Base-by-base conservation (phyloP, 345 rosid genomes). In the Corchorus capsularis region DNA sequence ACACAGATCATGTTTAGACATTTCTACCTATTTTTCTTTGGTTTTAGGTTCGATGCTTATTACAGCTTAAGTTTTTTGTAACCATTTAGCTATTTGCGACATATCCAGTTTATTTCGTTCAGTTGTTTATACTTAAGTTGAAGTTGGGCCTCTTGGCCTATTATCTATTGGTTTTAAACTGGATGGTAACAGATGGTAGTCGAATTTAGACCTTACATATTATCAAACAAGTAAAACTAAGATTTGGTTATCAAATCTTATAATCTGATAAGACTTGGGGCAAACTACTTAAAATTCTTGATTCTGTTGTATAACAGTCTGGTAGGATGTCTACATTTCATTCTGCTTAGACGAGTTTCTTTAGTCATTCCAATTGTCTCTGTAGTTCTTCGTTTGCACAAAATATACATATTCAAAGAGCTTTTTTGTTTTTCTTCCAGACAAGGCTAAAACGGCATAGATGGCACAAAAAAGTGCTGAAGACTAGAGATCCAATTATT, bases 381-480 rank as follows among this genome's bases (percentile, higher is more conserved):
- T 32, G 20, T 27, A 49, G 49, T 34, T 39, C 10, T 27, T 69
- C 32, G 34, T 52, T 69, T 32, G 47, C 9, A 69, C 32, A 69
- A 52, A 55, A 52, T 50, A 69, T 41, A 39, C 17, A 15, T 4
- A 7, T 45, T 5, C 61, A 52, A 34, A 61, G 12, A 53, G 14
- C 39, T 46, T 72, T 81, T 50, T 56, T 55, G n/a, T 17, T 59
- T 78, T 69, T 55, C 65, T 77, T 83, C 52, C 83, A 96, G 97
- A 88, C 89, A 63, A 88, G 96, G 84, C 78, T 96, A 74, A 96
- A 96, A 85, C 85, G 80, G 69, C 98, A 96, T 71, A 91, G 98
- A 77, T 96, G 99, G 99, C 97, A 90, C 85, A 88, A 82, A 82
- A 92, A 93, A 81, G 94, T 92, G 56, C 89, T 91, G 71, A 92